Base-by-base conservation (phyloP, 1,284 basidiomycete genomes). In the Wolfiporia cocos region DNA sequence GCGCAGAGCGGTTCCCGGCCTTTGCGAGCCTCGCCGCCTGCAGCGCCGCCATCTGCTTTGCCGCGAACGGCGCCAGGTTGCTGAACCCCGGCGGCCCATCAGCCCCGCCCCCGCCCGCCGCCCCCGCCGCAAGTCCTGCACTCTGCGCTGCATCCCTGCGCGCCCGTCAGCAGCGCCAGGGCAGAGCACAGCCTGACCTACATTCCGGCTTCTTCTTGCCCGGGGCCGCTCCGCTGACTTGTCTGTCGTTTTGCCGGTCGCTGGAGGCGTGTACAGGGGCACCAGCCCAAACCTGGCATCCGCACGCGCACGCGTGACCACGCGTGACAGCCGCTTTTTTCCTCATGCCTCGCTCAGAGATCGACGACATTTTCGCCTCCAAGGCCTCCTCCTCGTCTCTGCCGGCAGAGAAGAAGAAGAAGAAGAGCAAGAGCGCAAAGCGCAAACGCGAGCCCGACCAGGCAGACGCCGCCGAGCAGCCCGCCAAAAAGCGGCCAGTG, bases 41-140 rank as follows among this genome's bases (percentile, higher is more conserved):
- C 52, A 88, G 74, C 14, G 79, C 78, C 28, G 81, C 80, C 75
- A 86, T 83, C 64, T 88, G 86, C 60, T 86, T 87, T 47, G 80
- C 78, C 41, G 74, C 74, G 39, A 49, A 52, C 43, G 60, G 55
- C 46, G 64, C 60, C 39, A 62, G 53, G 46, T 48, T 52, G 15
- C 34, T 41, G 50, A 57, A 57, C 33, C 47, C 42, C 29, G 54
- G 44, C 15, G 48, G 41, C 35, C 33, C 39, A 44, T 50, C 52
- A 29, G 42, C 18, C 1, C 39, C 29, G 37, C 29, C 18, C n/a
- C 11, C 34, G n/a, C 20, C 28, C 15, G 18, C 28, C 18, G 20
- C 32, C n/a, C n/a, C n/a, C n/a, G n/a, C n/a, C n/a, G n/a, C n/a
- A n/a, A n/a, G n/a, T n/a, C n/a, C n/a, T n/a, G n/a, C n/a, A n/a